phyloP scores from a whole-genome alignment of 176 grass and related monocot genomes.

The Musa acuminata region DNA sequence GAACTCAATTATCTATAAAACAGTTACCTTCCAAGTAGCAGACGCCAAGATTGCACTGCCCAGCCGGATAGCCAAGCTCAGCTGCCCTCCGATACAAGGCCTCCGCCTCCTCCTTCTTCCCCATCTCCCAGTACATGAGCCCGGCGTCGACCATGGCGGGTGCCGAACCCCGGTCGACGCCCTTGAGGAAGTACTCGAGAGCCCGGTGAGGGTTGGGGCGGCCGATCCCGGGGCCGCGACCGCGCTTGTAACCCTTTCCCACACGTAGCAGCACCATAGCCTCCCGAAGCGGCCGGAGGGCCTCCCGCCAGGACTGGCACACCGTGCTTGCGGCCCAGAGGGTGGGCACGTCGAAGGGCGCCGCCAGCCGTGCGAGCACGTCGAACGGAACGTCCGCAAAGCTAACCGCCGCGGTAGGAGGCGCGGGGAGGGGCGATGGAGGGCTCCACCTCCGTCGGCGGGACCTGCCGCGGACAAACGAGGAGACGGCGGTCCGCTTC shows the following conservation, averaged over 20 bases:
- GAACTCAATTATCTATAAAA: neutral
- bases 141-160: conserved; percentile 69
- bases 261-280: conserved; percentile 42
- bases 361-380: conserved; percentile 26
- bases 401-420: neutral
- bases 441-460: neutral
- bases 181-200: conserved; percentile 44
- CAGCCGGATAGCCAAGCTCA: conserved; percentile 44
- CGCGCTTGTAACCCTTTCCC: conserved; percentile 48
- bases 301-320: conserved; percentile 58
- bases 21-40: conserved; percentile 56
- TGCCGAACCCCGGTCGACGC: conserved; percentile 43
- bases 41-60: conserved; percentile 59
- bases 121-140: conserved; percentile 60
- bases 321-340: conserved; percentile 41
- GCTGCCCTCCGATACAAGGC: conserved; percentile 42
- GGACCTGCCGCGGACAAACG: neutral
- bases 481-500: neutral
- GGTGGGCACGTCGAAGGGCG: conserved; percentile 25
- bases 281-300: conserved; percentile 60
- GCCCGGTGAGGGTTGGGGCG: conserved; percentile 25
- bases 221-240: neutral
- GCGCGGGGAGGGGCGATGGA: neutral
- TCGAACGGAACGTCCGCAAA: conserved; percentile 46
- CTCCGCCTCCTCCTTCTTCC: conserved; percentile 33